Percentiles rank a stretch among this genome's conserved stretches.
phyloP scores from a whole-genome alignment of 352 stramenopile genomes.

The Pythium apleroticum region DNA sequence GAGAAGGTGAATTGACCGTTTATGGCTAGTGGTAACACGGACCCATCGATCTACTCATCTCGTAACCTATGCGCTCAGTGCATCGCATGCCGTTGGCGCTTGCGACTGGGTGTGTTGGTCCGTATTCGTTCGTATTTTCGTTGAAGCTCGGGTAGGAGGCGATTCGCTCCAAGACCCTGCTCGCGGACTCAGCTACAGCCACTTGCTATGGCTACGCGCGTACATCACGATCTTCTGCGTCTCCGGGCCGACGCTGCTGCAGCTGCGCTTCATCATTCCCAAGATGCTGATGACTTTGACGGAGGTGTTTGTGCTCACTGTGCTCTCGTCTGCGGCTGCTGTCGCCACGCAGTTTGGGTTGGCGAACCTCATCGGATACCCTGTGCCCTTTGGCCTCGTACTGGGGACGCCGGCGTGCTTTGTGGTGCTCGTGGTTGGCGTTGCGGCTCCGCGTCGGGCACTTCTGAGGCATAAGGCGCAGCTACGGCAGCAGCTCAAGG shows the following conservation, averaged over 20 bases:
- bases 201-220: background rate
- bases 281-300: background rate
- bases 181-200: constrained; percentile 5
- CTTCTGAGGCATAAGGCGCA: background rate
- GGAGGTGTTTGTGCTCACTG: background rate
- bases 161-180: background rate
- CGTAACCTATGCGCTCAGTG: too few species aligned
- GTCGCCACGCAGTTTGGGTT: constrained; percentile 3
- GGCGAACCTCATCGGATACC: constrained; percentile 8
- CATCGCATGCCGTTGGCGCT: too few species aligned
- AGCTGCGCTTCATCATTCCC: constrained; percentile 10
- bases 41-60: too few species aligned
- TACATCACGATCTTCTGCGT: constrained; percentile 6
- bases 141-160: too few species aligned
- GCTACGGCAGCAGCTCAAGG: background rate
- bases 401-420: constrained; percentile 4
- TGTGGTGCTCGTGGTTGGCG: constrained; percentile 5
- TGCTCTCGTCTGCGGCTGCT: background rate
- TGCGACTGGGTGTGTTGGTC: too few species aligned
- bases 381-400: constrained; percentile 3
- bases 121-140: too few species aligned
- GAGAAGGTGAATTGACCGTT: too few species aligned
- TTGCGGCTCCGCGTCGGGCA: background rate
- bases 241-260: background rate
- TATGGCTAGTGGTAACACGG: too few species aligned